Evolutionary conservation across 306 rosid genomes (phyloP).

Genomic region (Sicyos baderoa): DNA sequence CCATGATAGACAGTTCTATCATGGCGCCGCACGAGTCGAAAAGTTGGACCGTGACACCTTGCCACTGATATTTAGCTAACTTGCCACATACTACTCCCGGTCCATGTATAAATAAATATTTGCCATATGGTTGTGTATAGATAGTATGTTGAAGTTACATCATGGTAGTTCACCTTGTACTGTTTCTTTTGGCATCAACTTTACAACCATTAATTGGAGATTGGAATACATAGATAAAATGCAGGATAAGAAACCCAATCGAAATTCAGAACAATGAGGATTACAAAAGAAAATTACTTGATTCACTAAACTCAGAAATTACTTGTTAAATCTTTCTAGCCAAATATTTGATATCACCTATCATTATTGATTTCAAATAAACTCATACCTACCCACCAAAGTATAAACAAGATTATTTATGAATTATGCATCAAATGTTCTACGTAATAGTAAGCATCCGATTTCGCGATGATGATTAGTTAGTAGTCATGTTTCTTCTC

Average conservation of each 20-base stretch:
- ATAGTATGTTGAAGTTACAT: neutral
- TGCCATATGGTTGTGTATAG: neutral
- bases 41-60: too few relatives aligned
- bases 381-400: neutral
- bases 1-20: too few relatives aligned
- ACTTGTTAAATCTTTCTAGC: neutral
- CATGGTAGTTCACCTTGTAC: neutral
- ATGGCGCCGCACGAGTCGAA: too few relatives aligned
- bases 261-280: neutral
- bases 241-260: neutral
- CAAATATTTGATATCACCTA: neutral
- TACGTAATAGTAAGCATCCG: neutral
- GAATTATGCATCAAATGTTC: neutral
- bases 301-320: neutral
- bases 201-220: neutral
- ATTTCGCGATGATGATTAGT: neutral
- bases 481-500: constrained; percentile 1
- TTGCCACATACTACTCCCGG: too few relatives aligned
- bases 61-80: neutral
- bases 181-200: neutral
- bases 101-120: too few relatives aligned
- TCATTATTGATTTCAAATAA: neutral
- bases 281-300: neutral
- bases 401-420: neutral
- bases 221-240: neutral